Evolutionary conservation across 1,284 basidiomycete genomes (phyloP).

Genomic region (Cryptococcus maquisensis): DNA sequence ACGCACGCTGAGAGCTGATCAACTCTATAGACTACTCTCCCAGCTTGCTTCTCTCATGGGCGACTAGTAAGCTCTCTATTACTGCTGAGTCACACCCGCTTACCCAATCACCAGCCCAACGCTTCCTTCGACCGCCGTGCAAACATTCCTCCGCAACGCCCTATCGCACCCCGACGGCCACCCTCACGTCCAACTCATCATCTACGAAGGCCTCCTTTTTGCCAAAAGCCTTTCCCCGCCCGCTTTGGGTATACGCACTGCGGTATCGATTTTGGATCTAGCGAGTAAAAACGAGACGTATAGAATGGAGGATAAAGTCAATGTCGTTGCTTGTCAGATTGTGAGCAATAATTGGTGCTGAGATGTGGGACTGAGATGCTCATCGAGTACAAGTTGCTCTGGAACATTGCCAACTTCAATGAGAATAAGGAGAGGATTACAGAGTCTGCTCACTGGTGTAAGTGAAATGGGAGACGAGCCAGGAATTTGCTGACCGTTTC

Average conservation of each 20-base stretch:
- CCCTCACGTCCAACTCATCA: background rate
- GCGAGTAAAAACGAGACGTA: background rate
- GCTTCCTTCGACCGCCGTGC: background rate
- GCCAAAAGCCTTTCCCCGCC: background rate
- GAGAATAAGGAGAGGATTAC: background rate
- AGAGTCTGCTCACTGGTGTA: slow-evolving; percentile 1
- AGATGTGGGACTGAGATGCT: background rate
- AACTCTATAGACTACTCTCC: background rate
- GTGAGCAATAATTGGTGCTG: background rate
- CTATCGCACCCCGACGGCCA: background rate
- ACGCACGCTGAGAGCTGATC: background rate
- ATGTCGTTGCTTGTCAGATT: slow-evolving; percentile 1
- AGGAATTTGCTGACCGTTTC: background rate
- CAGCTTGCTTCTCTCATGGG: background rate
- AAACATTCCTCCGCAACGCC: background rate
- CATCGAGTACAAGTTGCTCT: background rate
- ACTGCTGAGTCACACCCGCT: background rate
- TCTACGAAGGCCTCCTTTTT: slow-evolving; percentile 1
- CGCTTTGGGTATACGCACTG: background rate
- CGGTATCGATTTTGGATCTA: background rate
- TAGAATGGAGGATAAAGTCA: background rate
- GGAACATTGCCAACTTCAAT: background rate
- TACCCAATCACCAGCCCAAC: background rate
- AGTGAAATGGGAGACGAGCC: background rate
- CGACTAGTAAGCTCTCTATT: background rate